Conservation (phyloP, 345 rosid species). For the Salix arbutifolia region DNA sequence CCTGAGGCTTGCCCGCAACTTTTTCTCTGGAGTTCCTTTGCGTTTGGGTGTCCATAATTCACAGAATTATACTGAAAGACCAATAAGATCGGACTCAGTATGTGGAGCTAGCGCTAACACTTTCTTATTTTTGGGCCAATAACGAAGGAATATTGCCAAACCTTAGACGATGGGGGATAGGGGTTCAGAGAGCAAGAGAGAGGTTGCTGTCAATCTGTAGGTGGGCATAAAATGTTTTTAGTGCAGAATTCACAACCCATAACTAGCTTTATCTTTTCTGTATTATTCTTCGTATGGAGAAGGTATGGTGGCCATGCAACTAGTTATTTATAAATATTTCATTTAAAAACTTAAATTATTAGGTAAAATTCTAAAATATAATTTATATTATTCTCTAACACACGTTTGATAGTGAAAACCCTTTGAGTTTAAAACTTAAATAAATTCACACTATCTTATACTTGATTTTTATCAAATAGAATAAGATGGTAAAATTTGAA, state of each 20-base stretch:
- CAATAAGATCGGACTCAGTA: constrained; percentile 18
- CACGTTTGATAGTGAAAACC: fast-evolving
- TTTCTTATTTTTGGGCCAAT: constrained; percentile 8
- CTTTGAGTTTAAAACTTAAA: fast-evolving
- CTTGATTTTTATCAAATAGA: no score
- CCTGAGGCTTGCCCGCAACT: constrained; percentile 28
- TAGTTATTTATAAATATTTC: no score
- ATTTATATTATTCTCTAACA: no score
- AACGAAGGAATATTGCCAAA: constrained; percentile 12
- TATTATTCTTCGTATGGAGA: constrained; percentile 19
- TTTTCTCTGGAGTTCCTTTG: constrained; percentile 33
- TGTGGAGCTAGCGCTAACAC: constrained; percentile 7
- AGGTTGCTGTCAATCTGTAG: constrained; percentile 1
- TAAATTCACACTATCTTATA: fast-evolving
- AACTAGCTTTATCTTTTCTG: constrained; percentile 10
- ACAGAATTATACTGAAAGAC: constrained; percentile 8
- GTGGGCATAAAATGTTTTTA: constrained; percentile 18
- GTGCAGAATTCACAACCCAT: constrained; percentile 15
- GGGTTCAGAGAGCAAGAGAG: constrained; percentile 15
- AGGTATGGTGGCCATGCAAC: constrained; percentile 33
- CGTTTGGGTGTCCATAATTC: constrained; percentile 47
- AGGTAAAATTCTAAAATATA: no score
- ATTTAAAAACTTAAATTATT: no score
- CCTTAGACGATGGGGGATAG: not conserved
- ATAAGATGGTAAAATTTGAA: no score